Percentiles rank a stretch among this genome's conserved stretches.
Conservation (phyloP, 73 alveolate genomes). For the Paramecium tetraurelia region DNA sequence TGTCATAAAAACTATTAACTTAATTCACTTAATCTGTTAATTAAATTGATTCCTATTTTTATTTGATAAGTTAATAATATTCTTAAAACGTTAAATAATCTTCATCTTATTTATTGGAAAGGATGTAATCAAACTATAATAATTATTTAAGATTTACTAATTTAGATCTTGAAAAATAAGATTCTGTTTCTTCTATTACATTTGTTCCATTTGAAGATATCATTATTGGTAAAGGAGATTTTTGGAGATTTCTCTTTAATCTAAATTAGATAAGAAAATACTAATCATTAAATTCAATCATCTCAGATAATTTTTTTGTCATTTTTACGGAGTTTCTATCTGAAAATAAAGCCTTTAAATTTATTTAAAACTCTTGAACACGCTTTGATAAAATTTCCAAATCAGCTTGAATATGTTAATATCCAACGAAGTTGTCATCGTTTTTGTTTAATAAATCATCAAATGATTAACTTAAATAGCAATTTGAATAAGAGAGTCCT, state of each 20-base stretch:
- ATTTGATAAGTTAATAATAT: background rate
- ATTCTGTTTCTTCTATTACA: background rate
- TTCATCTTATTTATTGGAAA: background rate
- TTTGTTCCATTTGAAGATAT: conserved; percentile 6
- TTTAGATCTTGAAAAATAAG: background rate
- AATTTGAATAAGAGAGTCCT: background rate
- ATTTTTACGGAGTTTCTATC: background rate
- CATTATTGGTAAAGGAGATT: background rate
- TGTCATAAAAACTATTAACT: background rate
- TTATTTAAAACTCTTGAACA: background rate
- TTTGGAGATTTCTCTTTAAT: background rate
- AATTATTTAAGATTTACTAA: background rate
- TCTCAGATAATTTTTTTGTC: background rate
- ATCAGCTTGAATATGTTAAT: background rate
- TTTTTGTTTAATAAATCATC: background rate
- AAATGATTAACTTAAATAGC: background rate
- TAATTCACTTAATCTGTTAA: background rate
- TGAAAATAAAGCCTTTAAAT: background rate
- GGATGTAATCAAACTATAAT: background rate
- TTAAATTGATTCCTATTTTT: background rate
- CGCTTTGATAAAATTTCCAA: background rate
- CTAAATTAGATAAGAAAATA: background rate
- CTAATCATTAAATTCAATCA: background rate
- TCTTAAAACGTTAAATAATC: background rate
- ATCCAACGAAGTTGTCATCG: background rate